These are phyloP conservation scores for Diddensiella transvaalensis DNA, from an alignment of 805 yeast species.

Conservation along the genomic window DNA sequence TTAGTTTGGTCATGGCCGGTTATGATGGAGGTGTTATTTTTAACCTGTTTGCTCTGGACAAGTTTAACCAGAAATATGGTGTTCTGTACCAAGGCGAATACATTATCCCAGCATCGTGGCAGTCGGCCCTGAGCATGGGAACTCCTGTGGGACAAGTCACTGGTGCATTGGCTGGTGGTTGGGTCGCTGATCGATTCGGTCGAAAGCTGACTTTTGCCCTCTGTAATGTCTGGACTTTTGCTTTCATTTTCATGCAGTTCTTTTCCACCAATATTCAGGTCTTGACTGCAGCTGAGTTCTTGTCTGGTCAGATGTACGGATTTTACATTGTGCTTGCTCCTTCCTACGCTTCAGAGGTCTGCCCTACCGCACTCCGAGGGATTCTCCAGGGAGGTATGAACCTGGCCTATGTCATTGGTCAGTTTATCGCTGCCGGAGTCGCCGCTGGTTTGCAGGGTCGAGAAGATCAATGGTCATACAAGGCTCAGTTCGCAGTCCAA, in stretches of 20 bases:
- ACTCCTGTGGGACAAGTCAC: constrained; percentile 40
- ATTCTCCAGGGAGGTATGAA: constrained; percentile 50
- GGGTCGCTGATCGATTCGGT: constrained; percentile 8
- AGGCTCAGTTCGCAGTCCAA: constrained; percentile 54
- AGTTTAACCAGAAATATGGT: constrained; percentile 42
- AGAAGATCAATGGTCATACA: constrained; percentile 40
- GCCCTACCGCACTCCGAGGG: constrained; percentile 47
- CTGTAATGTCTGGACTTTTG: neutral
- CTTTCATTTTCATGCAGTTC: constrained; percentile 40
- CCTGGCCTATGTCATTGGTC: constrained; percentile 55
- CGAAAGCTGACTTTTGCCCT: neutral
- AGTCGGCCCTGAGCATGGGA: constrained; percentile 21
- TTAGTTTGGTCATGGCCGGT: constrained; percentile 48
- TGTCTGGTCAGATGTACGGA: constrained; percentile 46
- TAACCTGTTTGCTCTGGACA: constrained; percentile 44
- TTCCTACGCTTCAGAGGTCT: constrained; percentile 51
- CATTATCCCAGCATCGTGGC: constrained; percentile 23
- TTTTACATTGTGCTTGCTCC: constrained; percentile 46
- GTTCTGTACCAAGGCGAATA: constrained; percentile 7
- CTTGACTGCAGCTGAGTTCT: constrained; percentile 36
- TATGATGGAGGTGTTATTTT: constrained; percentile 42
- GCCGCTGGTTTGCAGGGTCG: constrained; percentile 33
- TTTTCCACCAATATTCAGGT: constrained; percentile 39
- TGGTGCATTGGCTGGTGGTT: constrained; percentile 37
- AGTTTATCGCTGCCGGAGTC: constrained; percentile 50